Evolutionary conservation across 139 green algal genomes (phyloP).

Genomic region (Trebouxia sp.): DNA sequence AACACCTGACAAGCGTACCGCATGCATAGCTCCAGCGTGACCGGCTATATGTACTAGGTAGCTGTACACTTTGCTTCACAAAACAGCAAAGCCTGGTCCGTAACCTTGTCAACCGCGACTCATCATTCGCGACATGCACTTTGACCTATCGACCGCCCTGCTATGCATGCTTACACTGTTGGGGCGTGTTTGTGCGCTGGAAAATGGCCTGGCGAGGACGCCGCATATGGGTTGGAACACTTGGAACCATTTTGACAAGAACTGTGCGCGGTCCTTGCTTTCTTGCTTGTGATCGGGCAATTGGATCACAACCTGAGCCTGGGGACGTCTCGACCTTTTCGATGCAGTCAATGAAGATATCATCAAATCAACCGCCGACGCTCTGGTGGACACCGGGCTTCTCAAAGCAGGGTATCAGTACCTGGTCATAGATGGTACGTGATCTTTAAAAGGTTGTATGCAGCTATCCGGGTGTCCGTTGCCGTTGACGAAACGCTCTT

Average conservation of each 20-base stretch:
- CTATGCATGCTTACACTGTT: no score
- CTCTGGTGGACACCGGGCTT: constrained; percentile 41
- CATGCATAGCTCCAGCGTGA: no score
- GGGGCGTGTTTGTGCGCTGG: constrained; percentile 1
- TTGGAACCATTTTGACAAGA: constrained; percentile 48
- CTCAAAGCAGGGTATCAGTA: constrained; percentile 44
- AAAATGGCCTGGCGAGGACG: constrained; percentile 41
- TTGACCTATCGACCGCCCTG: no score
- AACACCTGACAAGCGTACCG: no score
- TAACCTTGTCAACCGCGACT: no score
- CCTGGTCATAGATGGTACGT: constrained; percentile 44
- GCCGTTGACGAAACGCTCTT: not conserved
- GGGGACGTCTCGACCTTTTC: no score
- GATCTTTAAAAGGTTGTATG: not conserved
- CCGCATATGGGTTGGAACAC: constrained; percentile 52
- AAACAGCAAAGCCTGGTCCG: no score
- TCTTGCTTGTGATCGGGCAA: no score
- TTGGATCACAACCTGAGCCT: no score
- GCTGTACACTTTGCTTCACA: no score
- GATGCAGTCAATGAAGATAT: constrained; percentile 46
- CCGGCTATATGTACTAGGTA: no score
- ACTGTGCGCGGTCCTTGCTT: constrained; percentile 31
- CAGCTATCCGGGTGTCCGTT: not conserved
- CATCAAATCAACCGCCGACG: constrained; percentile 43
- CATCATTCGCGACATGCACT: no score